phyloP scores from a whole-genome alignment of 2,329 filamentous ascomycete genomes.

The Monilinia fructicola region DNA sequence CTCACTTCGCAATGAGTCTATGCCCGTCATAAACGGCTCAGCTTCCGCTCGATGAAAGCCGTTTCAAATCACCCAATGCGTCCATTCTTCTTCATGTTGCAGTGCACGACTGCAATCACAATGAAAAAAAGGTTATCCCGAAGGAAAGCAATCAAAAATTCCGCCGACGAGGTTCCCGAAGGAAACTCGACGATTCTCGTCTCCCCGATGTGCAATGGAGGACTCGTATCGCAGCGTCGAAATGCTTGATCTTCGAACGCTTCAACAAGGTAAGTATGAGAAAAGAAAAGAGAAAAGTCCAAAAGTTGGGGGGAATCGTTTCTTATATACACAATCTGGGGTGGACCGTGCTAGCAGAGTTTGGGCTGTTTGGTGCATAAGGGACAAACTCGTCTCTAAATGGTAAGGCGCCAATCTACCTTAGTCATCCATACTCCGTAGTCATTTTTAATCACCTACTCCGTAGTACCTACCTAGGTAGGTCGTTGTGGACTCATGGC shows the following conservation, averaged over 20 bases:
- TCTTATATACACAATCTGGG: neutral
- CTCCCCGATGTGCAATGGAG: constrained; percentile 60
- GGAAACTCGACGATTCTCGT: constrained; percentile 43
- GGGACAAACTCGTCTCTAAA: neutral
- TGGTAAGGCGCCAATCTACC: neutral
- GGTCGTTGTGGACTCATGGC: too few relatives aligned
- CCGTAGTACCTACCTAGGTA: too few relatives aligned
- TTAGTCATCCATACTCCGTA: neutral
- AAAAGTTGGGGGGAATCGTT: constrained; percentile 3
- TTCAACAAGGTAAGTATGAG: constrained; percentile 44
- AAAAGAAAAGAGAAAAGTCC: constrained; percentile 28
- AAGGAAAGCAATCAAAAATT: constrained; percentile 42
- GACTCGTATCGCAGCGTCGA: constrained; percentile 42
- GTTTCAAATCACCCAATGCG: neutral
- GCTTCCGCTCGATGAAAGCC: too few relatives aligned
- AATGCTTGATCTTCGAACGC: constrained; percentile 38
- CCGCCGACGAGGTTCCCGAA: constrained; percentile 40
- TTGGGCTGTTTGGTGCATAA: neutral
- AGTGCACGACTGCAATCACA: constrained; percentile 39
- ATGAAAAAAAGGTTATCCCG: constrained; percentile 42
- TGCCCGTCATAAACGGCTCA: too few relatives aligned
- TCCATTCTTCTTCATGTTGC: constrained; percentile 42
- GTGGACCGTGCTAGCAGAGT: neutral
- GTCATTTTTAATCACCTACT: too few relatives aligned
- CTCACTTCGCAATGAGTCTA: too few relatives aligned